phyloP scores from a whole-genome alignment of 1,284 basidiomycete genomes.

The Cerrena zonata region DNA sequence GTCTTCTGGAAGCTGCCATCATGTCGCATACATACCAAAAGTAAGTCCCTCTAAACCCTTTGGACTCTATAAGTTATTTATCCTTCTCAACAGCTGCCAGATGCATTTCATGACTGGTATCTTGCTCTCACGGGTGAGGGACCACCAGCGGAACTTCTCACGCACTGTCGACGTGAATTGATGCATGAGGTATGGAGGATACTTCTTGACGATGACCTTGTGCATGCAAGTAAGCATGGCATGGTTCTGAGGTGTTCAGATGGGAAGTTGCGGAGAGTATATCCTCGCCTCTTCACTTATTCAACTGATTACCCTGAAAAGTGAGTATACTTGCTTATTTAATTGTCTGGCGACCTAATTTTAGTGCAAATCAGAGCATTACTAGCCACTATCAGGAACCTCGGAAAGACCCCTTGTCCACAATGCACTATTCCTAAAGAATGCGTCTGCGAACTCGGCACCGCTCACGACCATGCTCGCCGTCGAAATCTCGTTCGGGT shows the following conservation, averaged over 20 bases:
- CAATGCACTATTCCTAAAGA: constrained; percentile 20
- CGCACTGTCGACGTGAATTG: constrained; percentile 23
- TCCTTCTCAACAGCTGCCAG: constrained; percentile 2
- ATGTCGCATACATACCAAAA: constrained; percentile 29
- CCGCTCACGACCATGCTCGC: background rate
- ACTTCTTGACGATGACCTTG: constrained; percentile 23
- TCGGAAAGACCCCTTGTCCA: constrained; percentile 25
- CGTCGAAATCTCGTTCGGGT: background rate
- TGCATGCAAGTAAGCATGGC: constrained; percentile 21
- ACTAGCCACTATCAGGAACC: constrained; percentile 23
- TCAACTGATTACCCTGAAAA: constrained; percentile 29
- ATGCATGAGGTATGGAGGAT: constrained; percentile 26
- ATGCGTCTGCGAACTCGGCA: background rate
- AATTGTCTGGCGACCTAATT: background rate
- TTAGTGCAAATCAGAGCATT: constrained; percentile 23
- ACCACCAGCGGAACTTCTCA: background rate
- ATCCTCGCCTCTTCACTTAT: constrained; percentile 17
- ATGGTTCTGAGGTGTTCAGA: constrained; percentile 22
- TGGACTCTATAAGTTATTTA: too few species aligned
- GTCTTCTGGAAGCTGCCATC: constrained; percentile 23
- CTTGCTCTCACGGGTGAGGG: background rate
- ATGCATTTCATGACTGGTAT: background rate
- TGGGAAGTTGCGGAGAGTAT: constrained; percentile 12
- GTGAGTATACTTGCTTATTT: constrained; percentile 8
- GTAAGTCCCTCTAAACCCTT: too few species aligned